Percentiles rank a stretch among this genome's conserved stretches.
Evolutionary conservation across 2,329 filamentous ascomycete genomes (phyloP).

Genomic region (Xylariaceae sp.): DNA sequence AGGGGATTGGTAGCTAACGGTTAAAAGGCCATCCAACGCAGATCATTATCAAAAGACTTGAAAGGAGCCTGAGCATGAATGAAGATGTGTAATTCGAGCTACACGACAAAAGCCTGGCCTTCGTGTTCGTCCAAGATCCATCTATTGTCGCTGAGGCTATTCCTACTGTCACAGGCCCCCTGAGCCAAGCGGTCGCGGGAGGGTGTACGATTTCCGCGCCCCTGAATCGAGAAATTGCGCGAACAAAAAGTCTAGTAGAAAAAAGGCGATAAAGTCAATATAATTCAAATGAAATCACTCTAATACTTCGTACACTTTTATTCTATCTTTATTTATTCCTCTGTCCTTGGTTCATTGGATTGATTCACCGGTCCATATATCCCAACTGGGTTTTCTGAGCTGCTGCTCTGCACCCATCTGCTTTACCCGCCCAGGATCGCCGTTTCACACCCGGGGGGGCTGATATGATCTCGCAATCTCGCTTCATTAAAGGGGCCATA

Average conservation of each 20-base stretch:
- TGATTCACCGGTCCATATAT: neutral
- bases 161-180: neutral
- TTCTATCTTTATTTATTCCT: neutral
- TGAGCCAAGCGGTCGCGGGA: neutral
- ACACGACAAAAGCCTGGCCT: neutral
- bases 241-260: neutral
- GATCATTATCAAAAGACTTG: neutral
- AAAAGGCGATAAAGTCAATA: neutral
- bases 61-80: neutral
- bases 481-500: conserved; percentile 7
- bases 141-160: neutral
- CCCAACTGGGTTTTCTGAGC: neutral
- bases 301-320: neutral
- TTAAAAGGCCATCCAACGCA: neutral
- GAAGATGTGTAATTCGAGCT: neutral
- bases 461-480: conserved; percentile 8
- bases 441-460: neutral
- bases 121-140: neutral
- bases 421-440: neutral
- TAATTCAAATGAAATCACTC: too few relatives aligned
- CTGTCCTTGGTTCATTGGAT: neutral
- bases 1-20: neutral
- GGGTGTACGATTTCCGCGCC: neutral
- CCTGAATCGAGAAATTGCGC: neutral
- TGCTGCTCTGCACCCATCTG: neutral